Conservation (phyloP, 495 filamentous ascomycete genomes). For the Peziza echinospora region DNA sequence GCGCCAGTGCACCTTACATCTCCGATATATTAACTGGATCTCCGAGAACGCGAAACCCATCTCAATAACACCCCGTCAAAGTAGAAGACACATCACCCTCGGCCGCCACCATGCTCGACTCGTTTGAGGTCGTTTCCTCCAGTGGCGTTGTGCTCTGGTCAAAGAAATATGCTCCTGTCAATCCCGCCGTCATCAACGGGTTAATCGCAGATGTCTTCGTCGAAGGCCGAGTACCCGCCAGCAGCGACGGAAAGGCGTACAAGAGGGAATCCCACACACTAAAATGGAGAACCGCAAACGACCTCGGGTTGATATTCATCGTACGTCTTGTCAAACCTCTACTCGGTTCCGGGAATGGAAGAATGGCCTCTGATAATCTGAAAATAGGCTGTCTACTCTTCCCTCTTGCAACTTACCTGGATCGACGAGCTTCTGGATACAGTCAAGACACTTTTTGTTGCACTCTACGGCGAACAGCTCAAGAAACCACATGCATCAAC, state of each 20-base stretch:
- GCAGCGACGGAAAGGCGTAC: constrained; percentile 41
- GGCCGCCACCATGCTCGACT: constrained; percentile 52
- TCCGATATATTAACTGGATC: too few relatives aligned
- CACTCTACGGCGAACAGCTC: constrained; percentile 70
- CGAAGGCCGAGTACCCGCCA: constrained; percentile 58
- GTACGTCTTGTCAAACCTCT: constrained; percentile 29
- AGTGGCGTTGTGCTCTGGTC: constrained; percentile 97
- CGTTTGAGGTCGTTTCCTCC: constrained; percentile 86
- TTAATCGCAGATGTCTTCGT: constrained; percentile 94
- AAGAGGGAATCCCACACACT: constrained; percentile 86
- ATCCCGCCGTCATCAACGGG: constrained; percentile 66
- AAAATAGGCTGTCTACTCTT: constrained; percentile 80
- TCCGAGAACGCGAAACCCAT: too few relatives aligned
- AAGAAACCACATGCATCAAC: constrained; percentile 57
- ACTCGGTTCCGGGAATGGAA: not conserved
- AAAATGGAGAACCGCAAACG: constrained; percentile 82
- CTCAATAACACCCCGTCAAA: too few relatives aligned
- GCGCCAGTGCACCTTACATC: too few relatives aligned
- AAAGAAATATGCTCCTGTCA: constrained; percentile 57
- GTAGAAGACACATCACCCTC: not conserved
- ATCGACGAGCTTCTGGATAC: constrained; percentile 93
- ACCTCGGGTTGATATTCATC: constrained; percentile 85
- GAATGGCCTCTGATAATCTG: constrained; percentile 5
- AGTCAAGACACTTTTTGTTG: constrained; percentile 69
- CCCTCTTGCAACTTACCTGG: constrained; percentile 83